phyloP scores from a whole-genome alignment of 2,329 filamentous ascomycete genomes.

The Tolypocladium ophioglossoides region DNA sequence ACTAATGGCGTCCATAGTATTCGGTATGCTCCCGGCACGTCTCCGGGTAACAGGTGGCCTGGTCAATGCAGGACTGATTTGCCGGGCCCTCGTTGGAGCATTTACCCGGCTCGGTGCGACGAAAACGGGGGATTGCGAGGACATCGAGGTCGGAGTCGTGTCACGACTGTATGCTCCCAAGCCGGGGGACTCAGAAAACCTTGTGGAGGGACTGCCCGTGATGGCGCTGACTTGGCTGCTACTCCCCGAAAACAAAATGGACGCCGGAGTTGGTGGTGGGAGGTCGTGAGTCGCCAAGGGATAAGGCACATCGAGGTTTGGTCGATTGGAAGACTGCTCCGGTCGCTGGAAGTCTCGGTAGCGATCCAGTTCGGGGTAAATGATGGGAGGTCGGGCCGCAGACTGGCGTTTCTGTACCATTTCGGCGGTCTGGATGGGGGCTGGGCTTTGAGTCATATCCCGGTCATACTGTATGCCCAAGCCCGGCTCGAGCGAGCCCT shows the following conservation, averaged over 20 bases:
- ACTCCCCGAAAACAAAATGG: slow-evolving; percentile 43
- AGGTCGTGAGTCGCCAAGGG: slow-evolving; percentile 53
- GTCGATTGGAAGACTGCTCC: slow-evolving; percentile 20
- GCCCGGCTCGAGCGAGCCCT: slow-evolving; percentile 23
- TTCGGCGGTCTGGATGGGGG: slow-evolving; percentile 30
- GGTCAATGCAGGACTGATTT: slow-evolving; percentile 43
- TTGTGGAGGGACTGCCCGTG: slow-evolving; percentile 63
- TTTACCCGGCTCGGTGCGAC: slow-evolving; percentile 36
- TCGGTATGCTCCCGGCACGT: slow-evolving; percentile 43
- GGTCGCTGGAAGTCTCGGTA: slow-evolving; percentile 39
- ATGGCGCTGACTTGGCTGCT: slow-evolving; percentile 47
- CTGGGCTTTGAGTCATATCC: slow-evolving; percentile 31
- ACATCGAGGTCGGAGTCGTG: slow-evolving; percentile 69
- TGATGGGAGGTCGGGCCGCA: slow-evolving; percentile 29
- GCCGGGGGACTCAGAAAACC: slow-evolving; percentile 62
- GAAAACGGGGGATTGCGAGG: slow-evolving; percentile 60
- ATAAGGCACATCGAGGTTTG: slow-evolving; percentile 37
- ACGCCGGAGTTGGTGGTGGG: slow-evolving; percentile 51
- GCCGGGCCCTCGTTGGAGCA: slow-evolving; percentile 33
- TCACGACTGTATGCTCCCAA: slow-evolving; percentile 64
- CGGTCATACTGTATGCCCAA: slow-evolving; percentile 28
- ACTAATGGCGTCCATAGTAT: slow-evolving; percentile 33
- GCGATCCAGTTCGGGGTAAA: slow-evolving; percentile 52
- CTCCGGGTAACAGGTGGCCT: slow-evolving; percentile 51
- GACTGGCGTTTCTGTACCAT: slow-evolving; percentile 28